phyloP scores from a whole-genome alignment of 129 eudicot species.

The Apium graveolens region DNA sequence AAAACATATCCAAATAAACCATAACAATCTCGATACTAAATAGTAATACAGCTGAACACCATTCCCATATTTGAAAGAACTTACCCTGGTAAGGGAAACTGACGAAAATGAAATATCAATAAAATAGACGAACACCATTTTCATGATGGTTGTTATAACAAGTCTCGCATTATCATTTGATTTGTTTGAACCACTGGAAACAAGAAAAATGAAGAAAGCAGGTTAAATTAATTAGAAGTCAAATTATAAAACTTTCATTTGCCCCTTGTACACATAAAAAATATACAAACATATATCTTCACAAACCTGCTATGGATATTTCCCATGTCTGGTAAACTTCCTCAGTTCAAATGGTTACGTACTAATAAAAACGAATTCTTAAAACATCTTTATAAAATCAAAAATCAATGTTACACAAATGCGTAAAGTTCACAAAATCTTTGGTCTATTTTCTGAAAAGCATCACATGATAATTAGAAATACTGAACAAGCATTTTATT shows the following conservation, averaged over 20 bases:
- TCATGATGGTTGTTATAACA: constrained; percentile 67
- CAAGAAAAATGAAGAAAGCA: constrained; percentile 4
- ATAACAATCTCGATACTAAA: too few relatives aligned
- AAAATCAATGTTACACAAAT: not conserved
- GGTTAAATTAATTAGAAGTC: constrained; percentile 3
- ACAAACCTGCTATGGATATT: constrained; percentile 76
- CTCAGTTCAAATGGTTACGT: constrained; percentile 29
- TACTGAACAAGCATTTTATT: not conserved
- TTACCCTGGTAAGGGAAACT: constrained; percentile 79
- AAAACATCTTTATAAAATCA: constrained; percentile 16
- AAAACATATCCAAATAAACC: too few relatives aligned
- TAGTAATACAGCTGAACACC: too few relatives aligned
- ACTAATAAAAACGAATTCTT: too few relatives aligned
- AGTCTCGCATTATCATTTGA: constrained; percentile 81
- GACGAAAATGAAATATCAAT: constrained; percentile 91
- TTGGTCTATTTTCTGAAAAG: not conserved
- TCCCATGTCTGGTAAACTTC: constrained; percentile 44
- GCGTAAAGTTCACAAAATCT: not conserved
- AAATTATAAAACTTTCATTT: constrained; percentile 4
- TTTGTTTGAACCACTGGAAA: constrained; percentile 52
- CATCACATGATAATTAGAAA: not conserved
- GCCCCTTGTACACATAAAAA: not conserved
- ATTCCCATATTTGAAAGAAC: not conserved
- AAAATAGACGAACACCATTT: constrained; percentile 86
- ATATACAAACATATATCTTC: constrained; percentile 1